Conservation (phyloP, 1,139 yeast species). For the Yamadazyma taylorii region DNA sequence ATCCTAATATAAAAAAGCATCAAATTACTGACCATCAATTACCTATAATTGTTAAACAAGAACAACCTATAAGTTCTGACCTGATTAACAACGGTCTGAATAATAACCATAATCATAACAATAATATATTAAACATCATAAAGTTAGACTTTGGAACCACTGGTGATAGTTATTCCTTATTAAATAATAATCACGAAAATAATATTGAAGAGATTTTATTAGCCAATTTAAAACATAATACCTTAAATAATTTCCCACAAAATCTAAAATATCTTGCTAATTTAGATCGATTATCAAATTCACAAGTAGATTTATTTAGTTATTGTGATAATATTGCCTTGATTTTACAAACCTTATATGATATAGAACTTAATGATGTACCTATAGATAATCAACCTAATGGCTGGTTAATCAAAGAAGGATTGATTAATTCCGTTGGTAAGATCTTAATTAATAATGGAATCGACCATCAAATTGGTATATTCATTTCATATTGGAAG, state of each 20-base stretch:
- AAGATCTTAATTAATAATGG: conserved; percentile 28
- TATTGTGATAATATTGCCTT: conserved; percentile 34
- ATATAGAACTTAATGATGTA: conserved; percentile 16
- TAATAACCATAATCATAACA: too few relatives aligned
- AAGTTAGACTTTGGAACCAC: conserved; percentile 15
- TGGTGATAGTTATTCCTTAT: conserved; percentile 14
- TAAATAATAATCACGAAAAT: conserved; percentile 12
- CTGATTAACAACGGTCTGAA: too few relatives aligned
- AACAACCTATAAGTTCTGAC: neutral
- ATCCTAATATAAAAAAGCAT: conserved; percentile 6
- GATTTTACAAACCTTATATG: conserved; percentile 26
- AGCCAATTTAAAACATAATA: conserved; percentile 23
- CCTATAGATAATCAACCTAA: conserved; percentile 5
- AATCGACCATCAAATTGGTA: conserved; percentile 27
- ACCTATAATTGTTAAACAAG: conserved; percentile 10
- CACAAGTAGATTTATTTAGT: conserved; percentile 32
- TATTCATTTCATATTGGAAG: conserved; percentile 39
- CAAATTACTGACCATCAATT: neutral
- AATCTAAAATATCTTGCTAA: conserved; percentile 40
- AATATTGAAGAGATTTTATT: conserved; percentile 29
- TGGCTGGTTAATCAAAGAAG: conserved; percentile 24
- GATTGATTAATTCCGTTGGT: conserved; percentile 30
- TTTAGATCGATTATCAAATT: conserved; percentile 35
- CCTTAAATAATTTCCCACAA: conserved; percentile 32
- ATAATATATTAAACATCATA: conserved; percentile 7